phyloP scores from a whole-genome alignment of 2,329 filamentous ascomycete genomes.

The Exserohilum turcica region DNA sequence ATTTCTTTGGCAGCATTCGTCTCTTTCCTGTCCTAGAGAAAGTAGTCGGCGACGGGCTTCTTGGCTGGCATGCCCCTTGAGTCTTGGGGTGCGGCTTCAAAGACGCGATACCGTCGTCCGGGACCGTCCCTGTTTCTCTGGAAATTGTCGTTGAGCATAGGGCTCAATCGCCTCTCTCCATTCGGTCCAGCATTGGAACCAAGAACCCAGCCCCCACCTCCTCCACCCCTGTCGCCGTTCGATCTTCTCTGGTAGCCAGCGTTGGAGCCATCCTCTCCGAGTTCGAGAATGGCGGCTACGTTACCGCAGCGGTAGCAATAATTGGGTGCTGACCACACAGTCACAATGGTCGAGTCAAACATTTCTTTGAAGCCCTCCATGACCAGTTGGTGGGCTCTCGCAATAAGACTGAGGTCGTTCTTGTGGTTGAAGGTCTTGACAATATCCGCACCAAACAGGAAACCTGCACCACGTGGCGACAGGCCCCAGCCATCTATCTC shows the following conservation, averaged over 20 bases:
- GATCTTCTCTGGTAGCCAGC: constrained; percentile 56
- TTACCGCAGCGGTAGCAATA: constrained; percentile 62
- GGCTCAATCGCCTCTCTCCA: constrained; percentile 36
- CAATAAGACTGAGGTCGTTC: constrained; percentile 90
- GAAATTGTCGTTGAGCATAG: constrained; percentile 53
- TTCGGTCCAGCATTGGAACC: constrained; percentile 44
- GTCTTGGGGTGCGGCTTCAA: constrained; percentile 95
- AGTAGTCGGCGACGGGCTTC: constrained; percentile 97
- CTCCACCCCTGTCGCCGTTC: constrained; percentile 69
- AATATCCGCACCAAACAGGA: constrained; percentile 93
- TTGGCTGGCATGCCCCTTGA: constrained; percentile 97
- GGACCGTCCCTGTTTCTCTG: constrained; percentile 64
- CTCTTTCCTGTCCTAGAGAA: constrained; percentile 61
- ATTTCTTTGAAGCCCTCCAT: constrained; percentile 99
- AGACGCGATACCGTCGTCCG: constrained; percentile 88
- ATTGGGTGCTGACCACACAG: constrained; percentile 89
- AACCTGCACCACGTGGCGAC: constrained; percentile 90
- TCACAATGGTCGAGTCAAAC: constrained; percentile 89
- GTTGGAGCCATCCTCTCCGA: constrained; percentile 77
- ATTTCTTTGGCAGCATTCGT: not conserved
- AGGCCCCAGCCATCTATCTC: constrained; percentile 98
- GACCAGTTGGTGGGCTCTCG: constrained; percentile 92
- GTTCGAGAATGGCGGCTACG: constrained; percentile 87
- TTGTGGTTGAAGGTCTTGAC: constrained; percentile 93
- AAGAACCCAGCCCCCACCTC: constrained; percentile 45